Evolutionary conservation across 805 yeast genomes (phyloP).

Genomic region (Wickerhamiella sergipiensis): DNA sequence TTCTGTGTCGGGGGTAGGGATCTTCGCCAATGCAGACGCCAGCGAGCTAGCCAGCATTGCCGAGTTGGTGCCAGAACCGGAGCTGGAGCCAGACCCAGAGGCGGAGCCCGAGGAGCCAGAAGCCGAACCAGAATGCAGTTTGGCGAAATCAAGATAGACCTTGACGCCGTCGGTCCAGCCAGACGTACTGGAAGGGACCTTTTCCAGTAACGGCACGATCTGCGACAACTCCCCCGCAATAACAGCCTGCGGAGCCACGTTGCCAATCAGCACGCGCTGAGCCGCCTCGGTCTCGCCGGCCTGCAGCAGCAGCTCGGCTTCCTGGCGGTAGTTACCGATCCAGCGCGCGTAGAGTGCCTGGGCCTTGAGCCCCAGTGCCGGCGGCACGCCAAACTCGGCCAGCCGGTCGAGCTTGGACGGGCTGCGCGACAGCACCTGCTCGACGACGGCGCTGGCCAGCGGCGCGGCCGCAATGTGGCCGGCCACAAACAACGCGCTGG

Average conservation of each 20-base stretch:
- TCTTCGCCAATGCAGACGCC: not conserved
- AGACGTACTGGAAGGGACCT: conserved; percentile 11
- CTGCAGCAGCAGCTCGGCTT: conserved; percentile 44
- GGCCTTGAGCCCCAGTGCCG: conserved; percentile 36
- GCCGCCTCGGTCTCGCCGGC: conserved; percentile 55
- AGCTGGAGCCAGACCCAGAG: not conserved
- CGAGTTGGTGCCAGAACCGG: not conserved
- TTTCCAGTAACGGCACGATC: conserved; percentile 18
- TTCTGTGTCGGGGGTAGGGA: conserved; percentile 8
- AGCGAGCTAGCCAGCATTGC: conserved; percentile 2
- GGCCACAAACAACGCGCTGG: conserved; percentile 50
- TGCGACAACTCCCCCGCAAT: conserved; percentile 30
- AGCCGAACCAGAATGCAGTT: conserved; percentile 5
- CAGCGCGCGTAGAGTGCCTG: conserved; percentile 43
- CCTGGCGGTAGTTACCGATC: conserved; percentile 39
- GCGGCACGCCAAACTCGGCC: conserved; percentile 24
- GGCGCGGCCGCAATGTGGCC: conserved; percentile 41
- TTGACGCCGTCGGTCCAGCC: conserved; percentile 26
- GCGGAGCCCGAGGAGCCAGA: too few species aligned
- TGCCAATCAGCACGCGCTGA: conserved; percentile 37
- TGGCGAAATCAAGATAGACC: conserved; percentile 24
- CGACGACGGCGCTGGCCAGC: conserved; percentile 21
- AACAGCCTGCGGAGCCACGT: conserved; percentile 64
- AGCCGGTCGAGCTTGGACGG: conserved; percentile 18
- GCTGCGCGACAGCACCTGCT: conserved; percentile 1